Conservation (phyloP, 306 rosid genomes). For the Quercus ilex region DNA sequence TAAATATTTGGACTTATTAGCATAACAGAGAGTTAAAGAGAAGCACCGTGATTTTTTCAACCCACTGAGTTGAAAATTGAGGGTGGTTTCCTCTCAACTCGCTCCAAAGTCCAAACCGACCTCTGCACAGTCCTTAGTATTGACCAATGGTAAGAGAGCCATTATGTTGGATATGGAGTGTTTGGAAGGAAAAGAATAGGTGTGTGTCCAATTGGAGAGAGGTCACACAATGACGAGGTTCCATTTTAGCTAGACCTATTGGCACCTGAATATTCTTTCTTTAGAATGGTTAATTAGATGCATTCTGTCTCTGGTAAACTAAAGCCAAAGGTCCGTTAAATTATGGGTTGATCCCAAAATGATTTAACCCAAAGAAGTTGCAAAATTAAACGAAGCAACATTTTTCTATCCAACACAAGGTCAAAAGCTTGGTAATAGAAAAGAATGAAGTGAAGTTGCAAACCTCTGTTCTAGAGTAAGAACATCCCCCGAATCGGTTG, state of each 20-base stretch:
- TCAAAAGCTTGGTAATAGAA: slow-evolving; percentile 6
- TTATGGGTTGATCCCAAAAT: background rate
- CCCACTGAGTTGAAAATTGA: too few relatives aligned
- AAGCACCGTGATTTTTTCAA: too few relatives aligned
- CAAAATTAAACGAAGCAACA: slow-evolving; percentile 13
- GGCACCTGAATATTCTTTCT: background rate
- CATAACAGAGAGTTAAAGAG: too few relatives aligned
- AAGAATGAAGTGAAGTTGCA: slow-evolving; percentile 7
- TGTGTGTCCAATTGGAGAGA: background rate
- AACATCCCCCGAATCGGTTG: slow-evolving; percentile 53
- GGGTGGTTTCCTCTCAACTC: too few relatives aligned
- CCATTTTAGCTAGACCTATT: too few relatives aligned
- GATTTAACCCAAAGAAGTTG: slow-evolving; percentile 9
- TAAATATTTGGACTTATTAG: too few relatives aligned
- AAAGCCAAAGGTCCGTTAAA: background rate
- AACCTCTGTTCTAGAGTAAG: slow-evolving; percentile 86
- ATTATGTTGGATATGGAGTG: background rate
- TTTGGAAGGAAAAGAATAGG: background rate
- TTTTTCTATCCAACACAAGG: slow-evolving; percentile 8
- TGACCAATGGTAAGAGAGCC: background rate
- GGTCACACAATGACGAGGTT: background rate
- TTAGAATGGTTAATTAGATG: background rate
- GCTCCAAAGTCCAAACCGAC: too few relatives aligned
- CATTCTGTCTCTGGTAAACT: background rate
- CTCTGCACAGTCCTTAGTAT: too few relatives aligned